phyloP scores from a whole-genome alignment of 1,284 basidiomycete species.

The Sporisorium exsertum region DNA sequence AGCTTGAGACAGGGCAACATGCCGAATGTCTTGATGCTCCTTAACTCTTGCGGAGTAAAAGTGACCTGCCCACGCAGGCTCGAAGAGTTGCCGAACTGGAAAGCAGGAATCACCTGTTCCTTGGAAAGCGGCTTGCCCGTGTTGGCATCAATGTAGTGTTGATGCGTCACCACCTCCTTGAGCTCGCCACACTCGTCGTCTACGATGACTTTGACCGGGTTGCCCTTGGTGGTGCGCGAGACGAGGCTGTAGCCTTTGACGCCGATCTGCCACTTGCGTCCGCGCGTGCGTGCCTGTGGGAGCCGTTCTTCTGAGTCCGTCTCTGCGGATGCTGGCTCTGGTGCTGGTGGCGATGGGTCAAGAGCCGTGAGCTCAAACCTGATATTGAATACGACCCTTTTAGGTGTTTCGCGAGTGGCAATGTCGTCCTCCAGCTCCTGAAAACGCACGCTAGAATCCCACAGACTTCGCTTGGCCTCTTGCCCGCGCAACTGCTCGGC shows the following conservation, averaged over 20 bases:
- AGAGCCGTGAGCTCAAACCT: constrained; percentile 79
- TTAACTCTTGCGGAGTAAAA: constrained; percentile 85
- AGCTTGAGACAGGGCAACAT: constrained; percentile 78
- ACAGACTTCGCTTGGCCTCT: constrained; percentile 39
- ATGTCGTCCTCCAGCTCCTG: constrained; percentile 67
- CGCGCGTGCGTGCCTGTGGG: constrained; percentile 55
- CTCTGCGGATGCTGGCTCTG: constrained; percentile 4
- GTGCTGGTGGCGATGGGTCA: constrained; percentile 18
- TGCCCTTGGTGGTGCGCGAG: constrained; percentile 45
- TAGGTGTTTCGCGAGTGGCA: constrained; percentile 77
- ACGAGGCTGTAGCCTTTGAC: constrained; percentile 79
- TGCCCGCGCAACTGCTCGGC: constrained; percentile 40
- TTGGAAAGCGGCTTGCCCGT: constrained; percentile 75
- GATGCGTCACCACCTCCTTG: constrained; percentile 54
- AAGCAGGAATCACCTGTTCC: constrained; percentile 73
- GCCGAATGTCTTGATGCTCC: constrained; percentile 75
- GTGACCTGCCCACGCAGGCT: constrained; percentile 75
- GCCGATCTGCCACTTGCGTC: constrained; percentile 82
- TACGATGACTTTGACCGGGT: constrained; percentile 61
- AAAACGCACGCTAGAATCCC: constrained; percentile 58
- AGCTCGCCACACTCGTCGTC: constrained; percentile 57
- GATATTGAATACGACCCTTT: constrained; percentile 85
- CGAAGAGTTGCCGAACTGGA: constrained; percentile 60
- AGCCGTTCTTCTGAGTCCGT: constrained; percentile 26
- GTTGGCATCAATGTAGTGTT: constrained; percentile 80